A percentile compares a stretch with the other conserved stretches of the same genome.
Conservation (phyloP, 2,329 filamentous ascomycete genomes). For the Dactylonectria macrodidyma region DNA sequence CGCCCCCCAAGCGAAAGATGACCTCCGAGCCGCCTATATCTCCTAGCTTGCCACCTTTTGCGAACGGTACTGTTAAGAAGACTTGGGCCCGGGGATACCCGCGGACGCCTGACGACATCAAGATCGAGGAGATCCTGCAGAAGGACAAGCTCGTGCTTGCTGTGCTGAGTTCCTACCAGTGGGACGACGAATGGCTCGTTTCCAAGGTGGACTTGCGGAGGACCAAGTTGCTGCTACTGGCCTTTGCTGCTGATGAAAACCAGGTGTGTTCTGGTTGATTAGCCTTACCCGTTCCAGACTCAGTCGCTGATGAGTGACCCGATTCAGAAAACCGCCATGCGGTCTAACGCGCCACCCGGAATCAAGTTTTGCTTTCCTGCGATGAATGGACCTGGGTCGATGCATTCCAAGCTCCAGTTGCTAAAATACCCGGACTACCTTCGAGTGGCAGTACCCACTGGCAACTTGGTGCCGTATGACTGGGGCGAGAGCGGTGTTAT, state of each 20-base stretch:
- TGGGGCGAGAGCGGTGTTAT: conserved; percentile 90
- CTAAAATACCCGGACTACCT: conserved; percentile 83
- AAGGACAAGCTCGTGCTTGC: conserved; percentile 80
- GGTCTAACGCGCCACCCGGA: conserved; percentile 62
- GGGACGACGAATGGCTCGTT: conserved; percentile 86
- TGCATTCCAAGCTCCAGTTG: conserved; percentile 96
- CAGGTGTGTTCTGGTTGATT: conserved; percentile 60
- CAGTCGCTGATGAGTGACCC: conserved; percentile 38
- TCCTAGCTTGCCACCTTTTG: conserved; percentile 57
- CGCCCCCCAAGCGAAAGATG: conserved; percentile 46
- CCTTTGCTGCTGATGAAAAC: conserved; percentile 66
- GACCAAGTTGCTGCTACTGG: conserved; percentile 75
- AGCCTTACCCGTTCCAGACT: conserved; percentile 22
- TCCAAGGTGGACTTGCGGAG: conserved; percentile 74
- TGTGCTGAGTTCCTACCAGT: conserved; percentile 89
- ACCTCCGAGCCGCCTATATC: conserved; percentile 29
- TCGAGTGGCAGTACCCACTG: conserved; percentile 87
- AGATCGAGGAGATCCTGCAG: conserved; percentile 88
- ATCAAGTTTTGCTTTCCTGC: conserved; percentile 86
- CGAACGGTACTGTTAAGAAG: conserved; percentile 80
- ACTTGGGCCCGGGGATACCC: conserved; percentile 80
- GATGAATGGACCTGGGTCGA: conserved; percentile 81
- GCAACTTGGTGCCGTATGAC: conserved; percentile 88
- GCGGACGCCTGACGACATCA: conserved; percentile 80
- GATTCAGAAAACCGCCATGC: conserved; percentile 62